Base-by-base conservation (phyloP, 1,284 basidiomycete genomes). In the Meripilus lineatus region DNA sequence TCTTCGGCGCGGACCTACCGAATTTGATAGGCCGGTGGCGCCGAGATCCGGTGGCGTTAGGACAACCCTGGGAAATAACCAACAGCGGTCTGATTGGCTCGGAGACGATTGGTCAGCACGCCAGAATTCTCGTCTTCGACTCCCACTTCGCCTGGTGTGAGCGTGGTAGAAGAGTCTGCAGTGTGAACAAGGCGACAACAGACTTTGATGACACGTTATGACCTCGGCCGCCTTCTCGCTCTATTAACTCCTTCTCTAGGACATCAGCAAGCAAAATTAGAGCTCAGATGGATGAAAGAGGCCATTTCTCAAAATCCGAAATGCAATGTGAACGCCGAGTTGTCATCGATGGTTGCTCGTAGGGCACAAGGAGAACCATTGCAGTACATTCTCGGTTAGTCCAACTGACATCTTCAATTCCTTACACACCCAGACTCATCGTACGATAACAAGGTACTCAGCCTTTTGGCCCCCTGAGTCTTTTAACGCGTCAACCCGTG, bases 301-400 rank as follows among this genome's bases (percentile, higher is more conserved):
- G 65, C 71, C 32, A 38, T 20, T 32, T n/a, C n/a, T n/a, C n/a
- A n/a, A n/a, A 44, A 24, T 36, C 11, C 38, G 33, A 23, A 15
- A 15, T n/a, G n/a, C n/a, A n/a, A n/a, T n/a, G n/a, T n/a, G n/a
- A 40, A 5, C 22, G 42, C 20, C 32, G 47, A 20, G 11, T 37
- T 18, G 4, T 48, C 46, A 21, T 46, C 50, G 40, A 75, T 82
- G 70, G 65, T 88, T 33, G 55, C 59, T 7, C 74, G 84, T 14
- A 65, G 89, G 51, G 54, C 75, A 11, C 50, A 56, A 3, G 84
- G 89, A 14, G 89, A 92, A 64, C 92, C 92, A 0, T 69, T 94
- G n/a, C 90, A 94, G 56, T 95, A 94, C 60, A 86, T 95, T 53
- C 72, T 95, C 32, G 91, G 92, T 89, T 58, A 48, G 72, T 62